These are phyloP conservation scores for Aspergillus olivimuriae DNA, from an alignment of 495 filamentous ascomycete species.

Conservation along the genomic window DNA sequence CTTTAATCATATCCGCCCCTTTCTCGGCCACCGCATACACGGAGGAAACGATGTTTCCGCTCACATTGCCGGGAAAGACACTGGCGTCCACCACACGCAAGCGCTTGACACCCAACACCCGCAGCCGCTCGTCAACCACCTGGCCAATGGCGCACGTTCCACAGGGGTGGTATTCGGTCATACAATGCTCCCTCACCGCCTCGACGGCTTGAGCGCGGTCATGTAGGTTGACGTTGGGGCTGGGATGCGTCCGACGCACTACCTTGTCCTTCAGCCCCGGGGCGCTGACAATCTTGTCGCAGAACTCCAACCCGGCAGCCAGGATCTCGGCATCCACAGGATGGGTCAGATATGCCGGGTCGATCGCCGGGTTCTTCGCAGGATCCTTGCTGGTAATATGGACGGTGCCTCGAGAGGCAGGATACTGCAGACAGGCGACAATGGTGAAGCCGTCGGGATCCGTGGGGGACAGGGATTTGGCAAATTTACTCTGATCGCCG, in stretches of 20 bases:
- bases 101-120: conserved; percentile 41
- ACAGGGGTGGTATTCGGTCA: conserved; percentile 14
- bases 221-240: conserved; percentile 12
- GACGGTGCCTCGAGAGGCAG: conserved; percentile 48
- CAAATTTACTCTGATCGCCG: conserved; percentile 15
- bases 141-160: conserved; percentile 54
- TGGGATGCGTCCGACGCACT: conserved; percentile 11
- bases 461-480: conserved; percentile 5
- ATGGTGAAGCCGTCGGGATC: conserved; percentile 14
- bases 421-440: conserved; percentile 21
- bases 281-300: conserved; percentile 16
- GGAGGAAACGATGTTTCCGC: conserved; percentile 41
- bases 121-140: conserved; percentile 43
- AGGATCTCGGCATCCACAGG: conserved; percentile 34
- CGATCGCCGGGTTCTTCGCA: conserved; percentile 12
- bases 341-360: conserved; percentile 28
- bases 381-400: conserved; percentile 40
- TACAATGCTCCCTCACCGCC: conserved; percentile 11
- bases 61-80: conserved; percentile 42
- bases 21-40: conserved; percentile 54
- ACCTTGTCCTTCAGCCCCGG: conserved; percentile 15
- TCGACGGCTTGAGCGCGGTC: conserved; percentile 13
- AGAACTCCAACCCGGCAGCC: conserved; percentile 19
- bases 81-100: conserved; percentile 49
- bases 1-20: conserved; percentile 46